phyloP scores from a whole-genome alignment of 768 basidiomycete species.

The Peribolospora baueri region DNA sequence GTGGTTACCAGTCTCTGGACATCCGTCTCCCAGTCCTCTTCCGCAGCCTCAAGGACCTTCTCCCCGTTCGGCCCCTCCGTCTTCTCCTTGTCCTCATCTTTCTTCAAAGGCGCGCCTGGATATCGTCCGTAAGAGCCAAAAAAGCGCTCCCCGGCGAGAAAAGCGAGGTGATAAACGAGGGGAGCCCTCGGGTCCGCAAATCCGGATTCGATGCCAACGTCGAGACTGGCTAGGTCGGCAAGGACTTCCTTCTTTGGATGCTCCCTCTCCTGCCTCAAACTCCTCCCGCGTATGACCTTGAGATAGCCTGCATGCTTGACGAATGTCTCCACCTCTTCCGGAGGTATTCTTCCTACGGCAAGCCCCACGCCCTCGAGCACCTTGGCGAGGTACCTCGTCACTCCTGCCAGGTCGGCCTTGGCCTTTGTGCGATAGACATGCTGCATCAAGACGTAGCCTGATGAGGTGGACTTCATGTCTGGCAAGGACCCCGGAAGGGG shows the following conservation, averaged over 20 bases:
- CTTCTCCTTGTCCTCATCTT: conserved; percentile 1
- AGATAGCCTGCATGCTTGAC: conserved; percentile 22
- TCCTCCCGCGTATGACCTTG: conserved; percentile 18
- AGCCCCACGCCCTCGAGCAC: conserved; percentile 14
- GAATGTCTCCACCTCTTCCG: conserved; percentile 20
- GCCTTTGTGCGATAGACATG: conserved; percentile 58
- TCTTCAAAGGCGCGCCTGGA: conserved; percentile 13
- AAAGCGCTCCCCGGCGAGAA: conserved; percentile 18
- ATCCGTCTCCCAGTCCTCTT: conserved; percentile 28
- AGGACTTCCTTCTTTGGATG: not conserved
- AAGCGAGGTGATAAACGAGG: conserved; percentile 13
- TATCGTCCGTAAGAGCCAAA: conserved; percentile 13
- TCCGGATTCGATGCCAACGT: not conserved
- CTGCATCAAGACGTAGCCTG: conserved; percentile 59
- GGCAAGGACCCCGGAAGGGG: conserved; percentile 72
- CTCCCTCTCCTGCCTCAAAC: conserved; percentile 14
- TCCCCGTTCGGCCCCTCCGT: not conserved
- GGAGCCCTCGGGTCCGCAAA: not conserved
- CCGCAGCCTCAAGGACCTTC: conserved; percentile 1
- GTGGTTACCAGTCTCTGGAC: conserved; percentile 2
- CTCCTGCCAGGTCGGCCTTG: conserved; percentile 15
- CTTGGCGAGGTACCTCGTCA: conserved; percentile 11
- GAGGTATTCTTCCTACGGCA: conserved; percentile 3
- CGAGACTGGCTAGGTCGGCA: not conserved
- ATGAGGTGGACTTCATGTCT: conserved; percentile 85